phyloP scores from a whole-genome alignment of 441 rosid species.

The Raphanus hybrid region DNA sequence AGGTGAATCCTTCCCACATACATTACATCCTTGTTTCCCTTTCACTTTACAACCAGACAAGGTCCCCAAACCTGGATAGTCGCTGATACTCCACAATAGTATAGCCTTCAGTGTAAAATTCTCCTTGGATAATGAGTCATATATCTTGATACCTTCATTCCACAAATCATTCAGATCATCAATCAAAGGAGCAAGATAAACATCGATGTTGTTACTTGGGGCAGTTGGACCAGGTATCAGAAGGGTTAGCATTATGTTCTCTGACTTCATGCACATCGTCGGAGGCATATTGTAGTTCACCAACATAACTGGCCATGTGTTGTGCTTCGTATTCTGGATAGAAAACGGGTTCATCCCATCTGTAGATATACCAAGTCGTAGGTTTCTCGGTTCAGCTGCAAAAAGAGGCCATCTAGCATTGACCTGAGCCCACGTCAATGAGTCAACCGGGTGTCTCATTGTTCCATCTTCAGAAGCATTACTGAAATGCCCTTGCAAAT shows the following conservation, averaged over 20 bases:
- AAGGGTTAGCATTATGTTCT: not conserved
- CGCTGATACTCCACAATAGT: not conserved
- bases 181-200: not conserved
- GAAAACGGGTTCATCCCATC: not conserved
- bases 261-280: not conserved
- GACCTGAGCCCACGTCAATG: not conserved
- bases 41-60: not conserved
- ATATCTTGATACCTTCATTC: not conserved
- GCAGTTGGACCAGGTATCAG: not conserved
- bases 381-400: not conserved
- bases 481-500: not conserved
- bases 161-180: not conserved
- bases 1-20: not conserved
- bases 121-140: not conserved
- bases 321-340: not conserved
- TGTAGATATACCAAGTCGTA: not conserved
- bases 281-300: not conserved
- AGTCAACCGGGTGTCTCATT: not conserved
- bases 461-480: conserved; percentile 1
- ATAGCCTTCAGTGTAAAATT: not conserved
- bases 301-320: not conserved
- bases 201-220: not conserved
- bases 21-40: not conserved
- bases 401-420: not conserved
- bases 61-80: not conserved